phyloP scores from a whole-genome alignment of 1,284 basidiomycete genomes.

The Tremellales sp. region DNA sequence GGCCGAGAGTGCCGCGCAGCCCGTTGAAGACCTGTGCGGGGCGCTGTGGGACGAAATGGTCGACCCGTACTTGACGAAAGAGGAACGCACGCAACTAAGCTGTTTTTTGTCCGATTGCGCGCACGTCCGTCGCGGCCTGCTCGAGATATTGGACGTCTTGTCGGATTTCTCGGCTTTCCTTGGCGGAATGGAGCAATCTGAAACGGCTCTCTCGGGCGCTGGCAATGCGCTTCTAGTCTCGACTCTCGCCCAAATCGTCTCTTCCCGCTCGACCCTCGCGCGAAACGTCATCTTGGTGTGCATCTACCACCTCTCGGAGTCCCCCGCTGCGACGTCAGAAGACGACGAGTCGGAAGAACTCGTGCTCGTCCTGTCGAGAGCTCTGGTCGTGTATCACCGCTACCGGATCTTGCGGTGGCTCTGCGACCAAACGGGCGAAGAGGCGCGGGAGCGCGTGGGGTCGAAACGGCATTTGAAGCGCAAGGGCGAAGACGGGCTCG shows the following conservation, averaged over 20 bases:
- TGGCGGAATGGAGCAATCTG: background rate
- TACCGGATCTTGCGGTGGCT: slow-evolving; percentile 44
- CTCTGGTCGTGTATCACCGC: slow-evolving; percentile 41
- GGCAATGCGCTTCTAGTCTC: slow-evolving; percentile 42
- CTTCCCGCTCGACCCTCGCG: slow-evolving; percentile 39
- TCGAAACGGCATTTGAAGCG: slow-evolving; percentile 17
- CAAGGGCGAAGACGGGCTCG: slow-evolving; percentile 30
- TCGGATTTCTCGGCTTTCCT: slow-evolving; percentile 6
- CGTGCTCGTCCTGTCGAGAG: slow-evolving; percentile 32
- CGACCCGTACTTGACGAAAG: slow-evolving; percentile 26
- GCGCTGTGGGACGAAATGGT: slow-evolving; percentile 29
- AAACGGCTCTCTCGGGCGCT: slow-evolving; percentile 32
- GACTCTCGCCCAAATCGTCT: slow-evolving; percentile 26
- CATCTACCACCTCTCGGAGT: slow-evolving; percentile 36
- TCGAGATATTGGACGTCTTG: slow-evolving; percentile 28
- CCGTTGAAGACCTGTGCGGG: slow-evolving; percentile 21
- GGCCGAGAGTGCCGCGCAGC: slow-evolving; percentile 15
- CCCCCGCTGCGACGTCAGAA: slow-evolving; percentile 20
- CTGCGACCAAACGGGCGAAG: slow-evolving; percentile 26
- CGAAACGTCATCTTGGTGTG: slow-evolving; percentile 41
- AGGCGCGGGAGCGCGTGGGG: slow-evolving; percentile 19
- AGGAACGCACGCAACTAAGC: slow-evolving; percentile 18
- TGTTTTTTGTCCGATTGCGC: slow-evolving; percentile 22
- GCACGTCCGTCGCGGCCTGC: slow-evolving; percentile 14
- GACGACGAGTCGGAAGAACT: slow-evolving; percentile 32